Conservation (phyloP, 257 asterid genomes). For the Rehmannia glutinosa region DNA sequence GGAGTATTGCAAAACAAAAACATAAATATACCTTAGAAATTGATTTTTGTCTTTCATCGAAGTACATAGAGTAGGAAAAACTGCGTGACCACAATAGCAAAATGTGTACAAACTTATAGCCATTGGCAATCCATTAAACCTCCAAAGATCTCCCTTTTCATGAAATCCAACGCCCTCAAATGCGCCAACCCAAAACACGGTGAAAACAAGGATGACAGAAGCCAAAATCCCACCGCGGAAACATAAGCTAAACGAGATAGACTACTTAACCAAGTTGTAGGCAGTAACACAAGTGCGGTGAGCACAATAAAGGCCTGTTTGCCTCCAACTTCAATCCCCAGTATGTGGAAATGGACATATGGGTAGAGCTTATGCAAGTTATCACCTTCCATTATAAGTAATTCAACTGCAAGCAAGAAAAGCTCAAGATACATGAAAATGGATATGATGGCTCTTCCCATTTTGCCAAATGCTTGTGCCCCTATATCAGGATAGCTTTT, state of each 20-base stretch:
- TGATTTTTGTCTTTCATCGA: conserved; percentile 47
- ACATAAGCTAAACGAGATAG: conserved; percentile 44
- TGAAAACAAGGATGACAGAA: conserved; percentile 22
- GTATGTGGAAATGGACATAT: conserved; percentile 11
- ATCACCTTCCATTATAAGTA: conserved; percentile 55
- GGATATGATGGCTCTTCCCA: conserved; percentile 33
- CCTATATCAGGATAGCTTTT: conserved; percentile 53
- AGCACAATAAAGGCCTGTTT: conserved; percentile 29
- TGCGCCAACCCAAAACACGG: conserved; percentile 42
- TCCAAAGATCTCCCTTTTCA: conserved; percentile 36
- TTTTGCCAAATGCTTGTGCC: conserved; percentile 38
- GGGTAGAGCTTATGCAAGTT: conserved; percentile 52
- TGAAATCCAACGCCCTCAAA: conserved; percentile 43
- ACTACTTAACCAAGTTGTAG: conserved; percentile 50
- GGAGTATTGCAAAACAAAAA: no score
- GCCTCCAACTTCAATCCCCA: conserved; percentile 27
- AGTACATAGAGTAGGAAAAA: conserved; percentile 43
- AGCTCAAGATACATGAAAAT: conserved; percentile 42
- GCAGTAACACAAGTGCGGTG: conserved; percentile 39
- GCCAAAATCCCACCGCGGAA: conserved; percentile 48
- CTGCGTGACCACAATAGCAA: conserved; percentile 52
- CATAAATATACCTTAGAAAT: conserved; percentile 22
- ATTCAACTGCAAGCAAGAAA: conserved; percentile 46
- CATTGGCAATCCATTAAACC: conserved; percentile 36
- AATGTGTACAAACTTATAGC: conserved; percentile 46